Evolutionary conservation across 1,139 yeast species (phyloP), one percentile per base, ranked within the genome.

Genomic region (Meyerozyma elateridarum): DNA sequence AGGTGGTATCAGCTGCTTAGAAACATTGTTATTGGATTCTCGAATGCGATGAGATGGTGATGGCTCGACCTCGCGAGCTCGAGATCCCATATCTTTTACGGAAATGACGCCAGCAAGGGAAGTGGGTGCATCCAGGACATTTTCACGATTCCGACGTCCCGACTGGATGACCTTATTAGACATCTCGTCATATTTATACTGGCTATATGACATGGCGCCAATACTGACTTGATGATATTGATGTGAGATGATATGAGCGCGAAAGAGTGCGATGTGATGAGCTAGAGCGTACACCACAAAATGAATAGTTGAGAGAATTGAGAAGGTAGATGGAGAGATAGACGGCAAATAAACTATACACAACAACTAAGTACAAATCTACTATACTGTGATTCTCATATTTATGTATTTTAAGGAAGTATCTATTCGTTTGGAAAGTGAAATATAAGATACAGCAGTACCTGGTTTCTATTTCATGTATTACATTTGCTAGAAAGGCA

Each of bases 161-260:
- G 74, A 71, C 39, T 72, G 67, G 21, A 80, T 66, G 43, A 84
- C 89, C 61, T 80, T 79, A 49, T 80, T 84, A 35, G 94, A 74
- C 87, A 84, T 80, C 49, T 73, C 83, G 48, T 76, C 80, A 45
- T 76, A 74, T 35, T 71, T 62, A 47, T 71, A 73, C 41, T 64
- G 39, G 31, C 41, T 42, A 33, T 25, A 25, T 5, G 40, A 33
- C 40, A 37, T 37, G 18, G 19, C 6, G 9, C 27, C n/a, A 9
- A n/a, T 12, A 6, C n/a, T 6, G 27, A 8, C 8, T 17, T 12
- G 27, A 24, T 24, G 27, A 24, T 17, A 24, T 15, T n/a, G n/a
- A n/a, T 6, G 16, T 8, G 17, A 5, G 8, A 15, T 8, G 14
- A 18, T 24, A 15, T 17, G 18, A 8, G 27, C 15, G 25, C 25